Evolutionary conservation across 495 filamentous ascomycete species (phyloP).

Genomic region (Aspergillus ellipticus): DNA sequence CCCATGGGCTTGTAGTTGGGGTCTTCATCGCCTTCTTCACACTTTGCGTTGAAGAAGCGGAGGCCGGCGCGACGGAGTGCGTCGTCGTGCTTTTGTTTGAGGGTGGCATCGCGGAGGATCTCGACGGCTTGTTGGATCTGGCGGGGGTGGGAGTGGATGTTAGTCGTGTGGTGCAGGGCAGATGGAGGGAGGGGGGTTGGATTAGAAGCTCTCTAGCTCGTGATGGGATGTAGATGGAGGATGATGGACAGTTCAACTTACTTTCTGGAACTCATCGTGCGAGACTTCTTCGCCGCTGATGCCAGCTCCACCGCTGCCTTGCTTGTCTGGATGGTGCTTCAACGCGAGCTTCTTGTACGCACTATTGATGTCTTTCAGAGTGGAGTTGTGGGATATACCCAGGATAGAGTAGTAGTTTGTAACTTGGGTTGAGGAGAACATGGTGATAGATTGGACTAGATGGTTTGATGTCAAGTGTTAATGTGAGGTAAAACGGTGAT

Average conservation of each 20-base stretch:
- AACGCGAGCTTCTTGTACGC: slow-evolving; percentile 50
- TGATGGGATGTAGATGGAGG: background rate
- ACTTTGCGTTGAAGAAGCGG: background rate
- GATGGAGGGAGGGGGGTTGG: background rate
- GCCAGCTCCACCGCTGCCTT: slow-evolving; percentile 32
- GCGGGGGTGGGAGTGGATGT: background rate
- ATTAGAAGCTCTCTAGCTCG: too few relatives aligned
- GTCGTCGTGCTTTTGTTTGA: slow-evolving; percentile 27
- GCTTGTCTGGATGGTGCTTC: slow-evolving; percentile 61
- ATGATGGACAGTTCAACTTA: slow-evolving; percentile 8
- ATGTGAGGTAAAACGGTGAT: background rate
- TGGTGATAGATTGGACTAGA: background rate
- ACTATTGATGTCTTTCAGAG: slow-evolving; percentile 36
- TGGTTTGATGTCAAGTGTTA: background rate
- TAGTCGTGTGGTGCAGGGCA: background rate
- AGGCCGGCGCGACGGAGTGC: background rate
- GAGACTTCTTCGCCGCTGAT: slow-evolving; percentile 12
- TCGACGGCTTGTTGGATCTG: slow-evolving; percentile 41
- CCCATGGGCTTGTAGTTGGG: too few relatives aligned
- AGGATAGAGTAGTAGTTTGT: slow-evolving; percentile 37
- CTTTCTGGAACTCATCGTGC: slow-evolving; percentile 42
- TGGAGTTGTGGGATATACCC: slow-evolving; percentile 29
- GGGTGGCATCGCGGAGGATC: slow-evolving; percentile 30
- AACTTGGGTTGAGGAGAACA: slow-evolving; percentile 3
- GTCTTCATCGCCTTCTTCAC: background rate